Conservation (phyloP, 179 eudicot species). For the Nepenthes alata region DNA sequence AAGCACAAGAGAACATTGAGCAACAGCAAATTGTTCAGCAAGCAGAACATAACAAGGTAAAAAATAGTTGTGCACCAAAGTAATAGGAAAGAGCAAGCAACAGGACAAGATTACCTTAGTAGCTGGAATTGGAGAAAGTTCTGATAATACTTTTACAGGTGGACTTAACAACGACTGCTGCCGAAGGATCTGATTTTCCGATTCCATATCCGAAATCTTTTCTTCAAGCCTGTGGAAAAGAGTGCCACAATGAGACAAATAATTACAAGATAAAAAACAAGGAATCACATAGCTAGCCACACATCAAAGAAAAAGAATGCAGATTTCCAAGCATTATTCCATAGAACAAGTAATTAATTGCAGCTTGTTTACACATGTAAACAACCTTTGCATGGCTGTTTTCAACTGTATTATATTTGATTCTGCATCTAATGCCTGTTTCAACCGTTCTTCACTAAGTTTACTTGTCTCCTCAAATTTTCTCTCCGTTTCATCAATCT, state of each 20-base stretch:
- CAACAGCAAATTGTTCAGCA: not conserved
- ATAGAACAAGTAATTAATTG: too few relatives aligned
- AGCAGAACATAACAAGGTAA: not conserved
- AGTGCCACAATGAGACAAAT: not conserved
- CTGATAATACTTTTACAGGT: slow-evolving; percentile 29
- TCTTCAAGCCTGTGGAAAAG: slow-evolving; percentile 48
- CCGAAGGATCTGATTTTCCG: slow-evolving; percentile 64
- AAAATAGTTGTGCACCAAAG: not conserved
- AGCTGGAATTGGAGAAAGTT: slow-evolving; percentile 25
- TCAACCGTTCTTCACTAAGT: slow-evolving; percentile 52
- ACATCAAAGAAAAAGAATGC: too few relatives aligned
- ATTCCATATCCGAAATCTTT: slow-evolving; percentile 58
- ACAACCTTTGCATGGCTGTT: slow-evolving; percentile 52
- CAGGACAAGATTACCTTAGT: slow-evolving; percentile 25
- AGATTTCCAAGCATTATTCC: too few relatives aligned
- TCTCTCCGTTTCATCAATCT: slow-evolving; percentile 51
- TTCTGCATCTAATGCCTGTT: slow-evolving; percentile 59
- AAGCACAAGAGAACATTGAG: not conserved
- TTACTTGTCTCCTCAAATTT: slow-evolving; percentile 51
- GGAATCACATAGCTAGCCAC: not conserved
- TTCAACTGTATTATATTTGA: slow-evolving; percentile 46
- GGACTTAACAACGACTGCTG: slow-evolving; percentile 39
- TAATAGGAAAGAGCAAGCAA: not conserved
- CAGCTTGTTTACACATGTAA: not conserved
- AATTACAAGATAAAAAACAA: not conserved